phyloP scores from a whole-genome alignment of 257 asterid genomes.

The Datura wrightii region DNA sequence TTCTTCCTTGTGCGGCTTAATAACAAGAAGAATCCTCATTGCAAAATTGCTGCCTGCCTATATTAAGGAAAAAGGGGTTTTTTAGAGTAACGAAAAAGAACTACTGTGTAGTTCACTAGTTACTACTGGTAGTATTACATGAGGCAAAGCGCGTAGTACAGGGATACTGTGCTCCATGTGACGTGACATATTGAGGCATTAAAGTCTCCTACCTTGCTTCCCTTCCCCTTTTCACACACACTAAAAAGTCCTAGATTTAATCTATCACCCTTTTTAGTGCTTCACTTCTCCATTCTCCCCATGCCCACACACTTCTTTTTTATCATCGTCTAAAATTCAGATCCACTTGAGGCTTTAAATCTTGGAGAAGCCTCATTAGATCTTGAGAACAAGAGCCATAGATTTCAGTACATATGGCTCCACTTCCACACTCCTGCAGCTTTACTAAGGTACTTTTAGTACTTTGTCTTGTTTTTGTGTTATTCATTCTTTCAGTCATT shows the following conservation, averaged over 20 bases:
- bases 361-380: slow-evolving; percentile 21
- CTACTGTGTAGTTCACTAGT: not conserved
- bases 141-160: slow-evolving; percentile 9
- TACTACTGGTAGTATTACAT: not conserved
- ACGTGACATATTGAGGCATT: slow-evolving; percentile 38
- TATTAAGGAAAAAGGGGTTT: not conserved
- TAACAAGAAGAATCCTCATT: not conserved
- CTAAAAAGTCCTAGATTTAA: not conserved
- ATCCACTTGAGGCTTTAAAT: not conserved
- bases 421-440: slow-evolving; percentile 46
- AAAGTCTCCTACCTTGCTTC: slow-evolving; percentile 29
- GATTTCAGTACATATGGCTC: slow-evolving; percentile 59
- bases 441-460: slow-evolving; percentile 54
- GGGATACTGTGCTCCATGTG: slow-evolving; percentile 36
- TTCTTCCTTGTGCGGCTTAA: not conserved
- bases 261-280: not conserved
- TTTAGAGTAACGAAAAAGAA: not conserved
- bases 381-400: slow-evolving; percentile 1
- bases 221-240: slow-evolving; percentile 15
- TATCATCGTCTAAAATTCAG: not conserved
- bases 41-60: not conserved
- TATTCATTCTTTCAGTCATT: slow-evolving; percentile 51
- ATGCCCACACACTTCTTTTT: not conserved
- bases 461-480: slow-evolving; percentile 45
- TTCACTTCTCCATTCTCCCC: not conserved